Percentiles rank a stretch among this genome's conserved stretches.
These are phyloP conservation scores for Mycena rebaudengoi DNA, from an alignment of 768 basidiomycete species.

Conservation along the genomic window DNA sequence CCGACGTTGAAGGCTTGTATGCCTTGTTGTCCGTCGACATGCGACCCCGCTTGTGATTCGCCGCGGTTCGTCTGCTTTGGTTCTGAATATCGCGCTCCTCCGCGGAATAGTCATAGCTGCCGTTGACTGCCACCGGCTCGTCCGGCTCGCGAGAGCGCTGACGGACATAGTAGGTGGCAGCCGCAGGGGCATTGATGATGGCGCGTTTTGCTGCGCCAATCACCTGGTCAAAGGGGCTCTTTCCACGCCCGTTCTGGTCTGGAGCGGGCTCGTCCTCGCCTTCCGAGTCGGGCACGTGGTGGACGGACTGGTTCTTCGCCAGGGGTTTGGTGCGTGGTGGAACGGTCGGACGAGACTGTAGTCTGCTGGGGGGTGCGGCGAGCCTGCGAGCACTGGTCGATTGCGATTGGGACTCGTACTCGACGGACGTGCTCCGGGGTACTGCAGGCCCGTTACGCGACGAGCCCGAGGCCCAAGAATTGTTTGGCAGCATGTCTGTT, in stretches of 20 bases:
- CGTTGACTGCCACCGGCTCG: conserved; percentile 44
- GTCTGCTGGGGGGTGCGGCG: conserved; percentile 65
- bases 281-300: conserved; percentile 75
- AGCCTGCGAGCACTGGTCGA: conserved; percentile 64
- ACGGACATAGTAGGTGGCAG: conserved; percentile 72
- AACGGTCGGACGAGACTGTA: conserved; percentile 38
- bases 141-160: conserved; percentile 68
- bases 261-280: conserved; percentile 54
- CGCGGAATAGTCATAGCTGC: conserved; percentile 80
- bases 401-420: conserved; percentile 76
- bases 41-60: conserved; percentile 59
- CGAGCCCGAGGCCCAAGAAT: conserved; percentile 73
- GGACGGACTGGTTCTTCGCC: conserved; percentile 62
- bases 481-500: conserved; percentile 63
- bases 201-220: conserved; percentile 64
- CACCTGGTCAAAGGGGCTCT: conserved; percentile 73
- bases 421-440: conserved; percentile 81
- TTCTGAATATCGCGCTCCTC: conserved; percentile 74
- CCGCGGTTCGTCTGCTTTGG: conserved; percentile 38
- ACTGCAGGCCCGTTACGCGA: conserved; percentile 62
- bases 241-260: conserved; percentile 57
- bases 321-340: conserved; percentile 53
- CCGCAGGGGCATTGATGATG: conserved; percentile 40
- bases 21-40: conserved; percentile 86
- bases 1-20: conserved; percentile 73